These are phyloP conservation scores for Hyphodiscus sp. DNA, from an alignment of 2,329 filamentous ascomycete genomes.

Conservation along the genomic window DNA sequence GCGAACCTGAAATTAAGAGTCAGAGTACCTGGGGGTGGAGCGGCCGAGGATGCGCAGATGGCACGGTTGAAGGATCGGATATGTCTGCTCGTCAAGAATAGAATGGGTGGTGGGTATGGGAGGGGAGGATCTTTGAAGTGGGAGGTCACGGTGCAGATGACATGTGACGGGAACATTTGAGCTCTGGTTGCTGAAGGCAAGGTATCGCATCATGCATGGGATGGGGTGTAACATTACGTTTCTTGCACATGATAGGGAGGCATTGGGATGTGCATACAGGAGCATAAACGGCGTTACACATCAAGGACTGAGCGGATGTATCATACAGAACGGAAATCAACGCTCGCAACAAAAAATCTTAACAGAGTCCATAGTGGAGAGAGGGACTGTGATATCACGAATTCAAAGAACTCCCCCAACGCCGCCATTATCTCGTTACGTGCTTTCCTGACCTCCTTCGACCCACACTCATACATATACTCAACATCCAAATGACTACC, in stretches of 20 bases:
- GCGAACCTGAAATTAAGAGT: slow-evolving; percentile 83
- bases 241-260: background rate
- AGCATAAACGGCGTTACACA: background rate
- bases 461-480: background rate
- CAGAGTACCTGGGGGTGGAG: slow-evolving; percentile 34
- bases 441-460: background rate
- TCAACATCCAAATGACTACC: background rate
- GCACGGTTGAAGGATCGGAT: slow-evolving; percentile 70
- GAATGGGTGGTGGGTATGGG: slow-evolving; percentile 83
- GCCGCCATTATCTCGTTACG: background rate
- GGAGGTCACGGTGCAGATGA: slow-evolving; percentile 86
- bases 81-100: slow-evolving; percentile 71
- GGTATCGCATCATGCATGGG: background rate
- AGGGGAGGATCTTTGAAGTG: slow-evolving; percentile 72
- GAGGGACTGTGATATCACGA: background rate
- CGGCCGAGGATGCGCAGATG: slow-evolving; percentile 59
- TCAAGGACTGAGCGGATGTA: background rate
- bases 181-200: no score
- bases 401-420: background rate
- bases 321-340: background rate
- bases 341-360: background rate
- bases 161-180: slow-evolving; percentile 19
- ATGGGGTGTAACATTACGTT: background rate
- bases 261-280: background rate
- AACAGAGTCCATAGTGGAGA: background rate